These are phyloP conservation scores for Eremochloa ophiuroides DNA, from an alignment of 176 grass and related monocot species.

Conservation along the genomic window DNA sequence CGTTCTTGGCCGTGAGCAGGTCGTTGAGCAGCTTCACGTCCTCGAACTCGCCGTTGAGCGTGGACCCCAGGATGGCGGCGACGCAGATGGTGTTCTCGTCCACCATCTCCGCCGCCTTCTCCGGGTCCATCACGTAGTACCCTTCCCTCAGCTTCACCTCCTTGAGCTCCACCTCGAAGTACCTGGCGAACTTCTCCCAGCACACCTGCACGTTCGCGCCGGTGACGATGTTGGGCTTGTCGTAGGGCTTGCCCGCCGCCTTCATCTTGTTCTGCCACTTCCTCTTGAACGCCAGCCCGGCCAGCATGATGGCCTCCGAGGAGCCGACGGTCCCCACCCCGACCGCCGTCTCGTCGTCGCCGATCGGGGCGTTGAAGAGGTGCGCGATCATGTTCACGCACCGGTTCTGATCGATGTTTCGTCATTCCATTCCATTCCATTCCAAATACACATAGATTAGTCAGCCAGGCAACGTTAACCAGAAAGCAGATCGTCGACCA, in stretches of 20 bases:
- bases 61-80: constrained; percentile 79
- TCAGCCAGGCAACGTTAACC: too few relatives aligned
- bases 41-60: constrained; percentile 75
- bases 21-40: constrained; percentile 69
- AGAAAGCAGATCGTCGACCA: too few relatives aligned
- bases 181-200: constrained; percentile 78
- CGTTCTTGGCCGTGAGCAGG: constrained; percentile 53
- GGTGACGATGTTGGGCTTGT: constrained; percentile 83
- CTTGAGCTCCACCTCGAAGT: constrained; percentile 79
- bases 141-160: constrained; percentile 70
- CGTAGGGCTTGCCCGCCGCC: constrained; percentile 52
- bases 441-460: too few relatives aligned
- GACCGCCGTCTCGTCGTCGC: constrained; percentile 63
- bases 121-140: constrained; percentile 70
- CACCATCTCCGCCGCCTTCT: constrained; percentile 58
- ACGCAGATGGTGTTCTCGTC: constrained; percentile 92
- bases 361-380: constrained; percentile 65
- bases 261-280: constrained; percentile 76
- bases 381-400: constrained; percentile 82
- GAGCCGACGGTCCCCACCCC: constrained; percentile 71
- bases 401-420: too few relatives aligned
- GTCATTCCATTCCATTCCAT: too few relatives aligned
- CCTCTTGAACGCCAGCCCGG: constrained; percentile 67
- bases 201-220: constrained; percentile 69
- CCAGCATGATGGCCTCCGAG: constrained; percentile 85